Evolutionary conservation across 1,284 basidiomycete genomes (phyloP).

Genomic region (Phenoliferia sp.): DNA sequence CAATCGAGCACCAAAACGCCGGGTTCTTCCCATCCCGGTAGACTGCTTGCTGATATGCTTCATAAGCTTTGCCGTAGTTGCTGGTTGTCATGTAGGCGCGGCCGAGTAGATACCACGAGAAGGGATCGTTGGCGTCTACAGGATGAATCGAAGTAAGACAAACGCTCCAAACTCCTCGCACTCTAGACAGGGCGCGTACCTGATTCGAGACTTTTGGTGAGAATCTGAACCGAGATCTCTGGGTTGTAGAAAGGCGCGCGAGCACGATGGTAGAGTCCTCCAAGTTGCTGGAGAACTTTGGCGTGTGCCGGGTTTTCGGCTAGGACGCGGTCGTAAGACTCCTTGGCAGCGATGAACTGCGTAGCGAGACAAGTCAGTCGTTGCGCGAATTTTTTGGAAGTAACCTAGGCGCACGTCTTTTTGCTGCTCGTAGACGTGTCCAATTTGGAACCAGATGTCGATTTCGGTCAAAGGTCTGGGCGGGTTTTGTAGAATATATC

Average conservation of each 20-base stretch:
- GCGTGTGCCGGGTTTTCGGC: slow-evolving; percentile 89
- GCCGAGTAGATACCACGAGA: slow-evolving; percentile 97
- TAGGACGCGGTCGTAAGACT: slow-evolving; percentile 95
- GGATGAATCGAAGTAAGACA: neutral
- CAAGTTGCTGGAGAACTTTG: slow-evolving; percentile 95
- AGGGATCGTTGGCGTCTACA: slow-evolving; percentile 85
- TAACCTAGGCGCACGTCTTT: slow-evolving; percentile 64
- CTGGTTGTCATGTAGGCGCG: slow-evolving; percentile 98
- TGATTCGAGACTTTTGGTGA: slow-evolving; percentile 90
- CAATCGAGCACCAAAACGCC: slow-evolving; percentile 99
- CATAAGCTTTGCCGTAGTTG: slow-evolving; percentile 99
- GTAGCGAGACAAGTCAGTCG: slow-evolving; percentile 9
- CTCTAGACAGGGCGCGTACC: no score
- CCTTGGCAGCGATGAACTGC: slow-evolving; percentile 81
- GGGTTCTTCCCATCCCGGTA: slow-evolving; percentile 98
- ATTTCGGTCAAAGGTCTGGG: slow-evolving; percentile 92
- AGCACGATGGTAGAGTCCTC: slow-evolving; percentile 95
- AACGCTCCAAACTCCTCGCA: neutral
- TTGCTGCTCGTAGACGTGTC: slow-evolving; percentile 96
- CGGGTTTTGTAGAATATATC: slow-evolving; percentile 90
- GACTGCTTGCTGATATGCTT: slow-evolving; percentile 98
- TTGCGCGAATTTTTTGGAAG: neutral
- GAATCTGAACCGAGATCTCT: slow-evolving; percentile 84
- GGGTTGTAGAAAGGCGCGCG: slow-evolving; percentile 92
- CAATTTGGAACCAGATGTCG: slow-evolving; percentile 99